Base-by-base conservation (phyloP, 1,284 basidiomycete genomes). In the Anthracocystis walkeri region DNA sequence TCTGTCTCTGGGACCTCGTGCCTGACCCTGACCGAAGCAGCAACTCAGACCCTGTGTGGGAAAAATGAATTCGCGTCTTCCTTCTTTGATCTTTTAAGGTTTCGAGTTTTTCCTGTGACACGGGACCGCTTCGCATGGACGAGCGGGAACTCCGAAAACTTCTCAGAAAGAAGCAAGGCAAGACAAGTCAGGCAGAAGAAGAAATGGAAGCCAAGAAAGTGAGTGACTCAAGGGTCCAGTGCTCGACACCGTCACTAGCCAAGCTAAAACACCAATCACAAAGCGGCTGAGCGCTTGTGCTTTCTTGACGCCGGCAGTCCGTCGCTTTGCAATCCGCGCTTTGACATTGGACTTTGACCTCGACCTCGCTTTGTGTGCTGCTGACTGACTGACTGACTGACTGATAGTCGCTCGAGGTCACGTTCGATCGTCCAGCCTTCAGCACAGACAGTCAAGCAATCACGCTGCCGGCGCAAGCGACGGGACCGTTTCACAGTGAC, bases 61-160 rank as follows among this genome's bases (percentile, higher is more conserved):
- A 51, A 46, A 27, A 49, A 23, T 23, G 42, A 35, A 31, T 35
- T 14, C 21, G 35, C 25, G 25, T 41, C 20, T 10, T 52, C 14
- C 14, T 4, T 20, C 10, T 35, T 40, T 27, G 3, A 21, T 10
- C 1, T 21, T 59, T 60, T 57, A 61, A 68, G 59, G 59, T 68
- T 68, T 55, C 18, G 54, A 57, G 54, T 67, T 63, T 63, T 51
- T 64, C 41, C 54, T 44, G 33, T 51, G 65, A 63, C 65, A 58
- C 59, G 65, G 59, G 65, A 68, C 40, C n/a, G 45, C 52, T 35
- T 21, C 52, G 60, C 59, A 68, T 49, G 52, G 49, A 51, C 44
- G 55, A 54, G 54, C 44, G 55, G 59, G 54, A 31, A 46, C 21
- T 21, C 8, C 16, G 51, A 41, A 44, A 21, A 41, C 51, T 38